Evolutionary conservation across 495 filamentous ascomycete species (phyloP).

Genomic region (Podospora sp.): DNA sequence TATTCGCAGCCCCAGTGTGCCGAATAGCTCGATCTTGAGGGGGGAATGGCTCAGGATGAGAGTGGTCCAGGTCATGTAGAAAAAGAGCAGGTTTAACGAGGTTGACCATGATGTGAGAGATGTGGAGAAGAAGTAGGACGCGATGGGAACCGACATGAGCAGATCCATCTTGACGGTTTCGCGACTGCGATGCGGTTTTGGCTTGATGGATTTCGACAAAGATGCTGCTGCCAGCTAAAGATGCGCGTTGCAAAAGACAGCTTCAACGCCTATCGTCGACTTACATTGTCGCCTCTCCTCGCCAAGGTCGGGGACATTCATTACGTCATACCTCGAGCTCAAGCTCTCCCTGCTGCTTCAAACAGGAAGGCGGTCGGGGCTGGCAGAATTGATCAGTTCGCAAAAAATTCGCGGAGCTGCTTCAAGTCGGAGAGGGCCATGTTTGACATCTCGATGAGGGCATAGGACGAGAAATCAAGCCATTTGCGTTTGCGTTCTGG

Average conservation of each 20-base stretch:
- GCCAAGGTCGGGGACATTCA: not conserved
- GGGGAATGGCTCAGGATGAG: conserved; percentile 76
- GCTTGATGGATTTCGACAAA: not conserved
- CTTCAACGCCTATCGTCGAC: not conserved
- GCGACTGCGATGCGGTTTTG: not conserved
- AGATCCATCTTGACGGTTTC: conserved; percentile 55
- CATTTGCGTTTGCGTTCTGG: not conserved
- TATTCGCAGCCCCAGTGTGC: conserved; percentile 66
- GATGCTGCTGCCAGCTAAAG: not conserved
- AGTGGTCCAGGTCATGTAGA: conserved; percentile 88
- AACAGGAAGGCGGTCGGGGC: conserved; percentile 4
- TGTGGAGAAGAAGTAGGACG: conserved; percentile 63
- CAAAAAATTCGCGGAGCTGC: not conserved
- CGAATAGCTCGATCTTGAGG: conserved; percentile 74
- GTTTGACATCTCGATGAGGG: no score
- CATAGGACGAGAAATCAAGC: not conserved
- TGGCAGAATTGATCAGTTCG: not conserved
- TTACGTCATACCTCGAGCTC: conserved; percentile 4
- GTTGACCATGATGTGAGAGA: conserved; percentile 68
- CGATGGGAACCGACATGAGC: conserved; percentile 69
- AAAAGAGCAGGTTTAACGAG: conserved; percentile 82
- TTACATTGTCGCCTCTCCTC: not conserved
- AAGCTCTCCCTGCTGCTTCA: not conserved
- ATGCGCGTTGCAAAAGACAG: not conserved
- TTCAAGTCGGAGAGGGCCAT: no score